Percentiles rank a stretch among this genome's conserved stretches.
phyloP scores from a whole-genome alignment of 495 filamentous ascomycete species.

The Entonaema liquescens region DNA sequence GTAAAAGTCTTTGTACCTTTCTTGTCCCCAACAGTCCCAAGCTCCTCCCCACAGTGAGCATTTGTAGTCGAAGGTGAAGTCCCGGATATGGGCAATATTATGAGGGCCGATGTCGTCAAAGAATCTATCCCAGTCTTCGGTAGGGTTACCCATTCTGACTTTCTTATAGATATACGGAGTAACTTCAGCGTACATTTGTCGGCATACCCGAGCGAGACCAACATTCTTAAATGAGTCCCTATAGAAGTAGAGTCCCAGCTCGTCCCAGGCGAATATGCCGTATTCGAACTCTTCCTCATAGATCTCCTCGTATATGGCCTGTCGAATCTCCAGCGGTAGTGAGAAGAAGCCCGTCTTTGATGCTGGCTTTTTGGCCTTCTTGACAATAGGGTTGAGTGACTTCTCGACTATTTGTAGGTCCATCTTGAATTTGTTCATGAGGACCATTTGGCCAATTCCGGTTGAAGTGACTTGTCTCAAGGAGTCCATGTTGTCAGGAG shows the following conservation, averaged over 20 bases:
- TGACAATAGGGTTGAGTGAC: not conserved
- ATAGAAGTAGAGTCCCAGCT: not conserved
- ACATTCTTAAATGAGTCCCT: not conserved
- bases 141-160: not conserved
- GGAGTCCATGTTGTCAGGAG: too few species aligned
- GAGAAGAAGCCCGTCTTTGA: not conserved
- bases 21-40: not conserved
- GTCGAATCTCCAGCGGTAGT: constrained; percentile 2
- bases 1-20: not conserved
- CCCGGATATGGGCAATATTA: not conserved
- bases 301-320: not conserved
- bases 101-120: not conserved
- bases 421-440: not conserved
- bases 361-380: not conserved
- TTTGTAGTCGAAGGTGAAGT: not conserved
- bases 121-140: not conserved
- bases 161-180: not conserved
- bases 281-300: not conserved
- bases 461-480: too few species aligned
- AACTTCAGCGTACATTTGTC: not conserved
- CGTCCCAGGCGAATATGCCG: not conserved
- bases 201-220: not conserved
- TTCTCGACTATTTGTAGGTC: not conserved
- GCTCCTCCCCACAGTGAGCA: not conserved
- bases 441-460: too few species aligned